Conservation (phyloP, 2,329 filamentous ascomycete genomes). For the Myriosclerotinia scirpicola region DNA sequence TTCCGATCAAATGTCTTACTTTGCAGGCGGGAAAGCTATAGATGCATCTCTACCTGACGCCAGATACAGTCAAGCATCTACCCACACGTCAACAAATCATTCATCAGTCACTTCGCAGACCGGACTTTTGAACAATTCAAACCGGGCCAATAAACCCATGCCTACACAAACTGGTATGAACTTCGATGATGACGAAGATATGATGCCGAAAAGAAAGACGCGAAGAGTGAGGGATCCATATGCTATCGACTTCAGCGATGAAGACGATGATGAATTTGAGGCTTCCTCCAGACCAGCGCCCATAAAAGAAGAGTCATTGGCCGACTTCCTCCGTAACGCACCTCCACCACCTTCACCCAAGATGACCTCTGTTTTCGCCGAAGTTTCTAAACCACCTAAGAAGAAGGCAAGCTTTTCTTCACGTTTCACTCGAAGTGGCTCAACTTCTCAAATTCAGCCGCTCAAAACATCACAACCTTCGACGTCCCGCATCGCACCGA, state of each 20-base stretch:
- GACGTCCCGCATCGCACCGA: constrained; percentile 40
- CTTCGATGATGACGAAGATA: constrained; percentile 39
- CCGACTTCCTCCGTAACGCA: constrained; percentile 71
- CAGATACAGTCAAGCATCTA: constrained; percentile 48
- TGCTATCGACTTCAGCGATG: constrained; percentile 73
- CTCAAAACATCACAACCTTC: constrained; percentile 37
- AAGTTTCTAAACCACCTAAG: constrained; percentile 31
- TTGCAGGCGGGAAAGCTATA: constrained; percentile 55
- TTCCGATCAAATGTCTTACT: constrained; percentile 69
- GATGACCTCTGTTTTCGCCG: constrained; percentile 30
- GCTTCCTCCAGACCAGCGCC: constrained; percentile 30
- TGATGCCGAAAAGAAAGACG: constrained; percentile 70
- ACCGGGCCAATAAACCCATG: constrained; percentile 40
- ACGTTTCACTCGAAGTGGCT: constrained; percentile 49
- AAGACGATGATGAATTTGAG: constrained; percentile 41
- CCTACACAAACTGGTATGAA: constrained; percentile 27
- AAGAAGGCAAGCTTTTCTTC: constrained; percentile 67
- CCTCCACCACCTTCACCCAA: constrained; percentile 60
- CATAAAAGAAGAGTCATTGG: constrained; percentile 61
- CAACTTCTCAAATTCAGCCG: constrained; percentile 43
- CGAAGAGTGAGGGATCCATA: constrained; percentile 85
- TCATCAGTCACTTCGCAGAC: constrained; percentile 68
- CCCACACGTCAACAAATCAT: constrained; percentile 27
- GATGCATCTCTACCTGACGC: constrained; percentile 58
- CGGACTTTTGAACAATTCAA: constrained; percentile 55